Evolutionary conservation across 106 monocot genomes (phyloP).

Genomic region (Cymbidium sinense): DNA sequence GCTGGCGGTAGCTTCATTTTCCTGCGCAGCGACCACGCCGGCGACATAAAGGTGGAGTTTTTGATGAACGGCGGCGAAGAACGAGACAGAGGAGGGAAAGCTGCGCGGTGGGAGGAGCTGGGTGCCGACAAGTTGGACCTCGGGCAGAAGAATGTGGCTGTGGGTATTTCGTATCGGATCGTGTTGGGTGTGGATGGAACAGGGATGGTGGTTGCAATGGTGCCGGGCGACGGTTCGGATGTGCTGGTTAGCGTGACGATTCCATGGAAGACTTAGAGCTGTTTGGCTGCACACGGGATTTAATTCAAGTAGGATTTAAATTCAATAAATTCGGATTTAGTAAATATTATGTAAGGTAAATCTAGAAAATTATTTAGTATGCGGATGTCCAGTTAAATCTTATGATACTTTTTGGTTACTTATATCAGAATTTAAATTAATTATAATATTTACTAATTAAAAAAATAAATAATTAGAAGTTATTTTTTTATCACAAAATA

Average conservation of each 20-base stretch:
- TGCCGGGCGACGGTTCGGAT: background rate
- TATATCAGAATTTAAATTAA: too few species aligned
- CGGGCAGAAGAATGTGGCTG: slow-evolving; percentile 21
- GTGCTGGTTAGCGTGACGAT: slow-evolving; percentile 28
- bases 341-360: too few species aligned
- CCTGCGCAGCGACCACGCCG: background rate
- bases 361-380: too few species aligned
- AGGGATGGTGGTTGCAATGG: slow-evolving; percentile 23
- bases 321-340: too few species aligned
- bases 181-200: slow-evolving; percentile 23
- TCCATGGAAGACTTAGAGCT: too few species aligned
- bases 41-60: slow-evolving; percentile 7
- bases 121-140: slow-evolving; percentile 28
- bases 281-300: too few species aligned
- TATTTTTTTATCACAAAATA: too few species aligned
- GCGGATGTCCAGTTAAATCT: too few species aligned
- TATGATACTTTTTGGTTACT: too few species aligned
- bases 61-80: background rate
- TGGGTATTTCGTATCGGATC: slow-evolving; percentile 29
- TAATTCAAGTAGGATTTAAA: too few species aligned
- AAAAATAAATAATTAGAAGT: too few species aligned
- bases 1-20: background rate
- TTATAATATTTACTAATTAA: too few species aligned
- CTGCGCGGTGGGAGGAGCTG: slow-evolving; percentile 15
- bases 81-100: background rate